Evolutionary conservation across 2,329 filamentous ascomycete species (phyloP), one percentile per base, ranked within the genome.

Genomic region (Arthrobotrys conoides): DNA sequence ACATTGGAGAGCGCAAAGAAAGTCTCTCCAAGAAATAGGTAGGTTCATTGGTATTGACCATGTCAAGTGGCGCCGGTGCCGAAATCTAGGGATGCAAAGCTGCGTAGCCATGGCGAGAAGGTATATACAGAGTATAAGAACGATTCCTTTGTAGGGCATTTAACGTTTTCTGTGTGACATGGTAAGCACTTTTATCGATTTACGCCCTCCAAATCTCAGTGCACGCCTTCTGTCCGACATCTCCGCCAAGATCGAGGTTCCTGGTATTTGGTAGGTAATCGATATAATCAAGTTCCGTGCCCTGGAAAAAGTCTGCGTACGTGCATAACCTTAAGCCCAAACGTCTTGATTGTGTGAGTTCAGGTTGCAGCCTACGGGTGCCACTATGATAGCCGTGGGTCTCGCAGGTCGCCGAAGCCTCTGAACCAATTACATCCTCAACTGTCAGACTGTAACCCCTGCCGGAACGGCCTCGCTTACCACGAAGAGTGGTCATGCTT

Each of bases 391-490:
- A 61, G n/a, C 49, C 69, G 55, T 48, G 69, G 69, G 49, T 65
- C 48, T 73, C 71, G 71, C 71, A 75, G 71, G 71, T 76, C 71
- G 71, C 71, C 71, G 71, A 76, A 53, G 27, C 53, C 33, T 14
- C 41, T 69, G 48, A 55, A 46, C 72, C 71, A 75, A 75, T 75
- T 41, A 75, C 27, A 59, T 20, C 6, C 10, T 22, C 9, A 38
- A 59, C 0, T 41, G 22, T 12, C 24, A 33, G 41, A 16, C 22
- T 49, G n/a, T 8, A 14, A 30, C 59, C 68, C 69, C 44, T 22
- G 69, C 59, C 30, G 14, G 24, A 53, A 71, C 61, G 46, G 46
- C 20, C 63, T 77, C 73, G 73, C 73, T 71, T 71, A 67, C 49
- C 36, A 61, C 44, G 20, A 59, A 36, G 53, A 59, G 27, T 46